Evolutionary conservation across 1,284 basidiomycete species (phyloP), one percentile per base, ranked within the genome.

Genomic region (Trametes polyzona): DNA sequence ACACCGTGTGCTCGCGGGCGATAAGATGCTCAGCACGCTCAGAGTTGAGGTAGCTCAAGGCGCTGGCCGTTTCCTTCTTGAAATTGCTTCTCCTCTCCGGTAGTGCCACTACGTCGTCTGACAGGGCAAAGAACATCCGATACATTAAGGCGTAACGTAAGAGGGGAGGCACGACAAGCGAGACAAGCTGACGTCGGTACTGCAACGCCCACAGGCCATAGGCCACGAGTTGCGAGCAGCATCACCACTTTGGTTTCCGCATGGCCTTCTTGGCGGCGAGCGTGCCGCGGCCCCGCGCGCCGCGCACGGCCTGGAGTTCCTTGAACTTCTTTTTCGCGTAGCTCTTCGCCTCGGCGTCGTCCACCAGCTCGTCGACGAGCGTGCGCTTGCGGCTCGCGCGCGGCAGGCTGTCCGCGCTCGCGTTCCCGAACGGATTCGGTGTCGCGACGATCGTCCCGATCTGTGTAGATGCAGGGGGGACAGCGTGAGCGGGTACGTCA

Each of bases 251-350:
- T 40, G 75, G 76, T 63, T 80, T 83, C 63, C 86, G 79, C 57
- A 78, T 69, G 12, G 82, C 82, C 60, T 84, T 82, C 76, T 86
- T 92, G 62, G 83, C 83, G 58, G 81, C 83, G 12, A 92, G 77
- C 9, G 90, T 93, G 51, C 88, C 89, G 59, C 83, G 81, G 10
- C 93, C 93, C 68, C 80, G 87, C 41, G 87, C 86, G 52, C 86
- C 89, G 64, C 88, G 82, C 57, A 83, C 83, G 26, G 73, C 70
- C 73, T 95, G 92, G 56, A 97, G 73, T 62, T 96, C 93, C 58
- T 83, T 84, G 73, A 95, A 98, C 77, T 98, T 98, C 76, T 88
- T 87, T 78, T 98, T 98, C 36, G 96, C 92, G 71, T 97, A 98
- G 54, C 87, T 81, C 65, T 86, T 87, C 17, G 93, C 85, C 70